Evolutionary conservation across 2,329 filamentous ascomycete genomes (phyloP).

Genomic region (Ceratocystis cacaofunesta): DNA sequence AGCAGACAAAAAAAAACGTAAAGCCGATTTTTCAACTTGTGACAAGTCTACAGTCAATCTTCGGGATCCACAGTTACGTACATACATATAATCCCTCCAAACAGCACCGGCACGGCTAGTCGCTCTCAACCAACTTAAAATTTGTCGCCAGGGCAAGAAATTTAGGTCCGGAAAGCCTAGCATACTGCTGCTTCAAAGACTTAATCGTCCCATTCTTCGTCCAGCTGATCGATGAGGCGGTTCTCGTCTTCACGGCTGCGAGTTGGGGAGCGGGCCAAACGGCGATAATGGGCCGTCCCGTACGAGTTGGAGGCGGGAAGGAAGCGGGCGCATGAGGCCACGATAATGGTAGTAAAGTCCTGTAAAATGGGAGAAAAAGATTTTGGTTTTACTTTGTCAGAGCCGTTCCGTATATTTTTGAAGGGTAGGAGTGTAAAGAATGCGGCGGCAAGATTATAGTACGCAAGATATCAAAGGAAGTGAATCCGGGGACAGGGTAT

Average conservation of each 20-base stretch:
- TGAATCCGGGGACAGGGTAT: background rate
- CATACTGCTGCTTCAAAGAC: background rate
- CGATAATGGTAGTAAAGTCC: conserved; percentile 53
- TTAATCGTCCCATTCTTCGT: conserved; percentile 90
- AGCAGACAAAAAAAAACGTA: background rate
- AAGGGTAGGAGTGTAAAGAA: background rate
- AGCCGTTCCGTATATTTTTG: background rate
- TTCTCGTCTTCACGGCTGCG: conserved; percentile 68
- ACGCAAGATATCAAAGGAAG: no score
- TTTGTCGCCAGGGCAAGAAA: background rate
- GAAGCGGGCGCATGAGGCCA: conserved; percentile 53
- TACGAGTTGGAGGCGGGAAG: conserved; percentile 36
- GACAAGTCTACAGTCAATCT: background rate
- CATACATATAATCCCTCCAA: background rate
- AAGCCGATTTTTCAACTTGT: background rate
- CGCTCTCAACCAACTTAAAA: background rate
- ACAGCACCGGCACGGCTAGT: background rate
- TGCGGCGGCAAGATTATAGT: background rate
- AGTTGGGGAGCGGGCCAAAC: conserved; percentile 41
- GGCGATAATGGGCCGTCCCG: conserved; percentile 44
- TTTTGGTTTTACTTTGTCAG: background rate
- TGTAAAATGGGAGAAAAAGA: conserved; percentile 21
- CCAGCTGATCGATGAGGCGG: conserved; percentile 81
- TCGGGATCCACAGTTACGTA: background rate
- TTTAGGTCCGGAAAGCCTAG: no score